These are phyloP conservation scores for Spergularia marina DNA, from an alignment of 148 eudicot genomes.

Conservation along the genomic window DNA sequence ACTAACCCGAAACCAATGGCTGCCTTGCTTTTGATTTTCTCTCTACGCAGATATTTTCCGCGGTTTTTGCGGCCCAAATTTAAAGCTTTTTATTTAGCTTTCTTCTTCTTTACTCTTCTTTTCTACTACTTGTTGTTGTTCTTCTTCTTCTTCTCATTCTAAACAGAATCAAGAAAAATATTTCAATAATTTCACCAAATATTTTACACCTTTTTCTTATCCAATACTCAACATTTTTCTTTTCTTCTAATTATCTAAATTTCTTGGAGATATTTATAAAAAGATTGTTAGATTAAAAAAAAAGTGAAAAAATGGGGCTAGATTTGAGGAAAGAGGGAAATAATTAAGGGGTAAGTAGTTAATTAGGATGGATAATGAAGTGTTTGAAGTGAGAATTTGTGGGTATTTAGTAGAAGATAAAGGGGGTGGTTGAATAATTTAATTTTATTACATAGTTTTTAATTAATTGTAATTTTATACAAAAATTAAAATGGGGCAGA, in stretches of 20 bases:
- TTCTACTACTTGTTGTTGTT: background rate
- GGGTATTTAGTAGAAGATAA: constrained; percentile 21
- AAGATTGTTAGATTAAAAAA: background rate
- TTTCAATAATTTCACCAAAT: too few species aligned
- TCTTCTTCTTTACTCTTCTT: background rate
- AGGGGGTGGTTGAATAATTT: constrained; percentile 26
- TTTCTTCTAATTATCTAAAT: too few species aligned
- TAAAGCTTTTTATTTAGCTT: constrained; percentile 3
- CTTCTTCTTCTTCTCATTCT: background rate
- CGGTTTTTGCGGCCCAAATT: constrained; percentile 33
- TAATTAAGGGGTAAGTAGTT: background rate
- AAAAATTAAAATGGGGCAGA: constrained; percentile 9
- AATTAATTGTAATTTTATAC: background rate
- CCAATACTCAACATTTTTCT: background rate
- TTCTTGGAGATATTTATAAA: background rate
- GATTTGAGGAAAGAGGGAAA: background rate
- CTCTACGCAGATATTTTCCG: constrained; percentile 34
- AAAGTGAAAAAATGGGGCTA: constrained; percentile 1
- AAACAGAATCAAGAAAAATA: too few species aligned
- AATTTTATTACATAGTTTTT: background rate
- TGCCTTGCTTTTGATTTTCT: constrained; percentile 35
- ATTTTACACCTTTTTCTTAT: background rate
- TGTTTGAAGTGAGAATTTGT: constrained; percentile 8
- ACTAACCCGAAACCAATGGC: constrained; percentile 36
- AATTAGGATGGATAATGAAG: constrained; percentile 21